Conservation (phyloP, 2,329 filamentous ascomycete species). For the Paraconiothyrium brasiliense region DNA sequence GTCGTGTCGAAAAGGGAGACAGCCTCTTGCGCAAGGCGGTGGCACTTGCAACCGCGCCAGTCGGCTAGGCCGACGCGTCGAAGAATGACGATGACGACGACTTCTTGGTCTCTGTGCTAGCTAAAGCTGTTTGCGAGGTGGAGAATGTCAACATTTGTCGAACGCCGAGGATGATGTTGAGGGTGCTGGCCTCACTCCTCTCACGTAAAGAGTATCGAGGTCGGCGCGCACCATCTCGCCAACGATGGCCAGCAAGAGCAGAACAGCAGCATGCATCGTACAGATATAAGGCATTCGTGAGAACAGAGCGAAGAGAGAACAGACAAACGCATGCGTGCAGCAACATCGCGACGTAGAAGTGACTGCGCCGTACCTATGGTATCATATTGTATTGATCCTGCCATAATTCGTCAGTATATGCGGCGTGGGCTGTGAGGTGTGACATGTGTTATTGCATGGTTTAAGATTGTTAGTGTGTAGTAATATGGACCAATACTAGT, state of each 20-base stretch:
- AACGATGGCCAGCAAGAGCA: not conserved
- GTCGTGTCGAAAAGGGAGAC: not conserved
- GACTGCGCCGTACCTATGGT: not conserved
- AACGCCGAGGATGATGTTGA: not conserved
- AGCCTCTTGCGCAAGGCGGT: not conserved
- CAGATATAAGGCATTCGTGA: not conserved
- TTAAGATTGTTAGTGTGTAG: not conserved
- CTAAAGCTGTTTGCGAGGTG: not conserved
- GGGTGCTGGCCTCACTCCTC: not conserved
- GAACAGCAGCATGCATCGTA: not conserved
- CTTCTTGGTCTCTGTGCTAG: not conserved
- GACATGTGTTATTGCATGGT: not conserved
- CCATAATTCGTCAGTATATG: not conserved
- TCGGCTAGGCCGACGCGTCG: not conserved
- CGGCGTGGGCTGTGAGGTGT: not conserved
- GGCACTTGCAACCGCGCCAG: not conserved
- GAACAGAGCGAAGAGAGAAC: not conserved
- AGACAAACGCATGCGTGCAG: not conserved
- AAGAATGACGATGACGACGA: not conserved
- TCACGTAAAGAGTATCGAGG: not conserved
- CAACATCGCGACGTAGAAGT: not conserved
- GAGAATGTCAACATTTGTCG: not conserved
- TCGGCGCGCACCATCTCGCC: not conserved
- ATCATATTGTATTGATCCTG: not conserved
- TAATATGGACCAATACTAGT: not conserved